Base-by-base conservation (phyloP, 2,329 filamentous ascomycete genomes). In the Ophiostoma sp. region DNA sequence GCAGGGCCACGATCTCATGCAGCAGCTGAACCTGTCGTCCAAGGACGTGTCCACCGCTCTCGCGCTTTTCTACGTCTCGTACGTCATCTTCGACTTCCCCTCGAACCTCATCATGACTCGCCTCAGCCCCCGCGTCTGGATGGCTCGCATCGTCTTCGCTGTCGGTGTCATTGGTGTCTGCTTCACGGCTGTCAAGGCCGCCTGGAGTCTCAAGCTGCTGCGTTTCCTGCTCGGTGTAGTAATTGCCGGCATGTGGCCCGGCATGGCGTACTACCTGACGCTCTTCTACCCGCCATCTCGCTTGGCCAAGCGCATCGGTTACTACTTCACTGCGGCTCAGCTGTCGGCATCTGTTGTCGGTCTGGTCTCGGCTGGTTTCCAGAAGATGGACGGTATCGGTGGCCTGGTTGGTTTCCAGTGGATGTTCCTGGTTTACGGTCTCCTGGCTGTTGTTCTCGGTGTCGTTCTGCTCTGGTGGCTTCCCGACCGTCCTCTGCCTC, bases 181-280 rank as follows among this genome's bases (percentile, higher is more conserved):
- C 79, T 93, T 97, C 82, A 89, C 93, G 6, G 93, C 93, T 15
- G 93, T 96, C 79, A 88, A 90, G 76, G 89, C 90, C 55, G 92
- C 92, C 8, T 97, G 94, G 92, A 96, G 93, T 79, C 86, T 97
- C 78, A 95, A 95, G 88, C 85, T 97, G n/a, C 87, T 97, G 36
- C 91, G 94, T 8, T 91, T 97, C 72, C 86, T 97, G 12, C 88
- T 97, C 7, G 94, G 94, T 66, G 87, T 96, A 17, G 94, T 97
- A 31, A 95, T 95, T 80, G 94, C 94, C 0, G 94, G 94, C 64
- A 94, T 97, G 91, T 97, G 94, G 94, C 94, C 94, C 0, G 94
- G 94, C 69, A 97, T 97, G 94, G 90, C 93, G 11, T 96, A 96
- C 81, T 97, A 97, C 79, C 86, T 97, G 64, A 97, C 94, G 0